These are phyloP conservation scores for Zizania palustris DNA, from an alignment of 202 grass and related monocot species.

Conservation along the genomic window DNA sequence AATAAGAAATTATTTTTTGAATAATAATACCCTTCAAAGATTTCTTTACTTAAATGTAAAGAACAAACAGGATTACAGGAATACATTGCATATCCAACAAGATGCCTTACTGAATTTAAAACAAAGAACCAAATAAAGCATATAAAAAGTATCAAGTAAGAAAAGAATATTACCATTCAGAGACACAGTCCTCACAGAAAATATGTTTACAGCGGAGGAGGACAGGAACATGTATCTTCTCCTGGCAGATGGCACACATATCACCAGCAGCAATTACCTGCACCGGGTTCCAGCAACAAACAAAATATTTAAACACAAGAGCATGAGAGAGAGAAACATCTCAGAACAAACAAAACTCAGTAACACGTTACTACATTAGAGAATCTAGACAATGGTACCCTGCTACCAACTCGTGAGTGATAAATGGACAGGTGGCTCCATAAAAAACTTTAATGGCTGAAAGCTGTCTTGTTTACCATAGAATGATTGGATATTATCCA, in stretches of 20 bases:
- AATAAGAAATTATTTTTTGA: neutral
- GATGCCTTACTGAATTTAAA: conserved; percentile 8
- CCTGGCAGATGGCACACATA: conserved; percentile 95
- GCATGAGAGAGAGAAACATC: neutral
- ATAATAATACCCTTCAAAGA: conserved; percentile 9
- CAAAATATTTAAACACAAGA: neutral
- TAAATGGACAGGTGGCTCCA: neutral
- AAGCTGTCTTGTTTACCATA: neutral
- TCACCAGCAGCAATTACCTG: conserved; percentile 79
- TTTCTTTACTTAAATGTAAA: neutral
- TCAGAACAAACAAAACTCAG: neutral
- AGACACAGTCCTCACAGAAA: conserved; percentile 92
- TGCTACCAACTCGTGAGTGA: neutral
- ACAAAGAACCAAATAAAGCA: conserved; percentile 25
- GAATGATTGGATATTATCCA: neutral
- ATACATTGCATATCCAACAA: conserved; percentile 25
- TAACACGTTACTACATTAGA: neutral
- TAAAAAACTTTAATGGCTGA: neutral
- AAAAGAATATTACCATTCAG: conserved; percentile 68
- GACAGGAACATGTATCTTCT: conserved; percentile 85
- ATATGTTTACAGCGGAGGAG: conserved; percentile 95
- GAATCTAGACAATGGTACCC: neutral
- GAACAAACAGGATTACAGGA: conserved; percentile 6
- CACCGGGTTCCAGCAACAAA: conserved; percentile 37
- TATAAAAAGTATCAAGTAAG: conserved; percentile 30